Evolutionary conservation across 257 asterid genomes (phyloP), one percentile per base, ranked within the genome.

Genomic region (Thymus mandschuricus): DNA sequence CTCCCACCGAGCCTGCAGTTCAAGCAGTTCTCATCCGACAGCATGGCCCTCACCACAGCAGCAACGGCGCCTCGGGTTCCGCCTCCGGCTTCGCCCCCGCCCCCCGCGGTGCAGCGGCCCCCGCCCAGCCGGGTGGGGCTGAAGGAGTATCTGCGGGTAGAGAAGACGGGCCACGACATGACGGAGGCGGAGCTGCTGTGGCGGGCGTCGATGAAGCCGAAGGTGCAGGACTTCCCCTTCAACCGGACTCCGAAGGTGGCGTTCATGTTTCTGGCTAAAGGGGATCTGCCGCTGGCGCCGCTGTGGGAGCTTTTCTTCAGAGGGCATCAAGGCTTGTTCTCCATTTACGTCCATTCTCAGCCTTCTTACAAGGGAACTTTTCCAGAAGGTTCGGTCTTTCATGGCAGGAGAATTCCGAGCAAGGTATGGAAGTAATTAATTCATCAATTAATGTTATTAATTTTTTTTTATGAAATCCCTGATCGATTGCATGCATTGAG

Each of bases 131-230:
- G 75, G 55, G 41, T 59, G 1, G 87, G 86, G 28, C 63, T 85
- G 40, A 68, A 6, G 6, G 88, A 81, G 0, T 84, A 57, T 44
- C 66, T 83, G 29, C 74, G 65, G 70, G 81, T 84, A 1, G 81
- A 82, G 3, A 57, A 55, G 11, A 44, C 60, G n/a, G 75, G 58
- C 79, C 96, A 92, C 43, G 83, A 82, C 21, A 86, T 92, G 96
- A 86, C 65, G 2, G 98, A 92, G 1, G 80, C 80, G 31, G 94
- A 87, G 62, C 61, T 92, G 72, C 74, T 89, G 0, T 87, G 92
- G 96, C 76, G 90, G 67, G 98, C 98, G 57, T 86, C 98, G 11
- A 79, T 92, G 91, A 79, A 75, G 59, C 89, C 98, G 0, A 78
- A 69, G 73, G 62, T 77, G 0, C 0, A 1, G 0, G 76, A 40